Percentiles rank a stretch among this genome's conserved stretches.
Conservation (phyloP, 2,329 filamentous ascomycete species). For the Xylaria polymorpha region DNA sequence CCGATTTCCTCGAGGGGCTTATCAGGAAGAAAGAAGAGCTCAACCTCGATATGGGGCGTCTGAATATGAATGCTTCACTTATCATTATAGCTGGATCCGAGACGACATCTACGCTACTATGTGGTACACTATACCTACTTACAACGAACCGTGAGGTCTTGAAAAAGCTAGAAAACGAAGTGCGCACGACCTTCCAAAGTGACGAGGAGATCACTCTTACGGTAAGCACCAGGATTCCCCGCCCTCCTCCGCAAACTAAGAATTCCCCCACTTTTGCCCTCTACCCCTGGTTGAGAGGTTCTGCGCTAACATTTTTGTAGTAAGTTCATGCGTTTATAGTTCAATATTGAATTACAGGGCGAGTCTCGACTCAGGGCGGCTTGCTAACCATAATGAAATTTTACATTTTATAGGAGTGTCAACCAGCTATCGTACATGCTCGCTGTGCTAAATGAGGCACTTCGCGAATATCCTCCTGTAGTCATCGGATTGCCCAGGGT, state of each 20-base stretch:
- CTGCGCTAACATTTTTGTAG: background rate
- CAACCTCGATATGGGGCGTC: background rate
- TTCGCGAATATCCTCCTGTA: slow-evolving; percentile 55
- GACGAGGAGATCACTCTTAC: slow-evolving; percentile 54
- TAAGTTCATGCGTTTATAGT: background rate
- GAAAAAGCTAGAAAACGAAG: slow-evolving; percentile 51
- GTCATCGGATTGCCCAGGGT: slow-evolving; percentile 38
- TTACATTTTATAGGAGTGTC: background rate
- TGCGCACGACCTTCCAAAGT: slow-evolving; percentile 52
- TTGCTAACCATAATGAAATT: background rate
- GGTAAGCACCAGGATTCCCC: background rate
- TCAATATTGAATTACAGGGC: background rate
- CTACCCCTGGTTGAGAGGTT: background rate
- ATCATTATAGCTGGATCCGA: slow-evolving; percentile 61
- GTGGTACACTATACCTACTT: slow-evolving; percentile 54
- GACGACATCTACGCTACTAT: slow-evolving; percentile 60
- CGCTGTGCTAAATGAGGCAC: slow-evolving; percentile 55
- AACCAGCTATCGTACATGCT: slow-evolving; percentile 50
- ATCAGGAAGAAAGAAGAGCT: slow-evolving; percentile 40
- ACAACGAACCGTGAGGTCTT: slow-evolving; percentile 50
- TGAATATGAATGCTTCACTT: slow-evolving; percentile 39
- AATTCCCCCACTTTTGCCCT: background rate
- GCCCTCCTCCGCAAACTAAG: background rate
- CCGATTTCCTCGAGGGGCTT: slow-evolving; percentile 50
- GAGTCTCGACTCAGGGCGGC: background rate